Evolutionary conservation across 2,329 filamentous ascomycete species (phyloP).

Genomic region (Arachnopeziza araneosa): DNA sequence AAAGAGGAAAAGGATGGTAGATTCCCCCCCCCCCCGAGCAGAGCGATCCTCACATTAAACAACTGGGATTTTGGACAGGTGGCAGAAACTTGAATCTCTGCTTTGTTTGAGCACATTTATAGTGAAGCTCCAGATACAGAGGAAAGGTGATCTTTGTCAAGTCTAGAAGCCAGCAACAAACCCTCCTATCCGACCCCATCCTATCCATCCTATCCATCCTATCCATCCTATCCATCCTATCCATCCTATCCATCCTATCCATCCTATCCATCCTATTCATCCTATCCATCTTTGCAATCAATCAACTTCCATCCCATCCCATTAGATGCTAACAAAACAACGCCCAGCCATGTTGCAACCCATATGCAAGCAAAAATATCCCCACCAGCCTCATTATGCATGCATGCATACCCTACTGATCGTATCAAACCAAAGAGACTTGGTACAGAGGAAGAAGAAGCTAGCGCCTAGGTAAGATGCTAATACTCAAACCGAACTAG

Average conservation of each 20-base stretch:
- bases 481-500: slow-evolving; percentile 14
- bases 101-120: background rate
- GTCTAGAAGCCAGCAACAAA: background rate
- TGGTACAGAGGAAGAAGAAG: background rate
- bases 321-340: slow-evolving; percentile 15
- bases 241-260: background rate
- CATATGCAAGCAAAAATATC: slow-evolving; percentile 19
- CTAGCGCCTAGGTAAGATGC: slow-evolving; percentile 9
- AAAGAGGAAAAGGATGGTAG: no score
- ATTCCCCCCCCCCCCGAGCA: no score
- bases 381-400: slow-evolving; percentile 16
- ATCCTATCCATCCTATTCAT: background rate
- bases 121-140: background rate
- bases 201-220: no score
- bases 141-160: background rate
- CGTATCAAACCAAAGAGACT: background rate
- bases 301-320: background rate
- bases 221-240: background rate
- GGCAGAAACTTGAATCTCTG: no score
- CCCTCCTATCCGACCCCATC: background rate
- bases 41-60: no score
- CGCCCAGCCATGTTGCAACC: slow-evolving; percentile 6
- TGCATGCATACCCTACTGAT: slow-evolving; percentile 2
- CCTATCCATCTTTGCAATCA: background rate
- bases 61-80: no score